These are phyloP conservation scores for Penicillium sp. DNA, from an alignment of 2,329 filamentous ascomycete species.

Conservation along the genomic window DNA sequence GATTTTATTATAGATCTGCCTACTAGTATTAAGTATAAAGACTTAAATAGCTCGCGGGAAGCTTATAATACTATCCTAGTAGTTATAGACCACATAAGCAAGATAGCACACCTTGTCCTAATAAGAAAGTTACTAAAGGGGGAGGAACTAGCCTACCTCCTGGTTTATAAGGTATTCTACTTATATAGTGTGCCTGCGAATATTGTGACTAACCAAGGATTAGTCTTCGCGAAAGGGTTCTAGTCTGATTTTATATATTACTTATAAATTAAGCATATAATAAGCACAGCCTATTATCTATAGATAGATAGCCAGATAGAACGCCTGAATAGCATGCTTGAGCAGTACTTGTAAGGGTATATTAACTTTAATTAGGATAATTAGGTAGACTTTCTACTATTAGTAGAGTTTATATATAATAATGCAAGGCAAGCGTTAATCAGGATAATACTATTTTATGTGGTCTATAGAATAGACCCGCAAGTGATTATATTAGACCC, in stretches of 20 bases:
- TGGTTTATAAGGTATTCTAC: not conserved
- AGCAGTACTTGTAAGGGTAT: conserved; percentile 1
- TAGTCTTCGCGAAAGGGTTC: not conserved
- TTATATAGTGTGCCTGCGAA: not conserved
- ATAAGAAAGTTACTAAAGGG: not conserved
- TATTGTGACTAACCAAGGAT: not conserved
- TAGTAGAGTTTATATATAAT: not conserved
- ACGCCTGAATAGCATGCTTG: not conserved
- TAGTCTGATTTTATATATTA: conserved; percentile 3
- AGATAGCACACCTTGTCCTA: not conserved
- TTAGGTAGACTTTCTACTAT: not conserved
- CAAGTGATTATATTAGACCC: not conserved
- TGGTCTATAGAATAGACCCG: not conserved
- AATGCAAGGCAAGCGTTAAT: not conserved
- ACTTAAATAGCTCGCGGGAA: not conserved
- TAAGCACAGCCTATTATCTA: not conserved
- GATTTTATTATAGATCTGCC: not conserved
- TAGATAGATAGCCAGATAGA: not conserved
- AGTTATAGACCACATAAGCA: not conserved
- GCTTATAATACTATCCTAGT: conserved; percentile 1
- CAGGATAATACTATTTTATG: not conserved
- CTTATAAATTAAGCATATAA: not conserved
- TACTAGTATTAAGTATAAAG: not conserved
- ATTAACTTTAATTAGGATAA: conserved; percentile 1
- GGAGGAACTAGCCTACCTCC: not conserved